These are phyloP conservation scores for Penicillium crustosum DNA, from an alignment of 2,329 filamentous ascomycete genomes.

Conservation along the genomic window DNA sequence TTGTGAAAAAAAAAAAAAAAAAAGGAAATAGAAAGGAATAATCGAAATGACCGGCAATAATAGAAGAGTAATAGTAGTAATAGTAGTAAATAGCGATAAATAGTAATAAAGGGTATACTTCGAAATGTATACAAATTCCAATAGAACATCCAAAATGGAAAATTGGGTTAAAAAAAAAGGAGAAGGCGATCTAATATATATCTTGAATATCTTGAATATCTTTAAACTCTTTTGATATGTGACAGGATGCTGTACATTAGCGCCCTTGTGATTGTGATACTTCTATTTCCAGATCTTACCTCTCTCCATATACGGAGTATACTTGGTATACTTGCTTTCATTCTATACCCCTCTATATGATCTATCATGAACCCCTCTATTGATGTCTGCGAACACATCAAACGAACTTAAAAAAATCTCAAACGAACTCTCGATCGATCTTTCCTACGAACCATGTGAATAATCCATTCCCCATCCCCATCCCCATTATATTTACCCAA, in stretches of 20 bases:
- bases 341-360: conserved; percentile 14
- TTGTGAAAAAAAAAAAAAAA: background rate
- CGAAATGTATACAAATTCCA: background rate
- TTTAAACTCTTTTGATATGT: background rate
- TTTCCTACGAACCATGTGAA: background rate
- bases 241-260: conserved; percentile 12
- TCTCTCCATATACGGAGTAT: background rate
- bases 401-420: no score
- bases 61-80: no score
- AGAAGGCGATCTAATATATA: no score
- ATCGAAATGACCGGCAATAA: no score
- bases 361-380: conserved; percentile 22
- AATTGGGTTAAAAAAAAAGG: background rate
- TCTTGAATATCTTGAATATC: no score
- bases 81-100: no score
- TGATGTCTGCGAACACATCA: background rate
- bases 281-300: conserved; percentile 20
- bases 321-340: no score
- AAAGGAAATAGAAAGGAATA: background rate
- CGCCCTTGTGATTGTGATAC: conserved; percentile 14
- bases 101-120: no score
- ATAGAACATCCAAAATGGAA: background rate
- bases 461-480: background rate
- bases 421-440: background rate
- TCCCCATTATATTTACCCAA: background rate